Evolutionary conservation across 257 asterid species (phyloP).

Genomic region (Sherardia arvensis): DNA sequence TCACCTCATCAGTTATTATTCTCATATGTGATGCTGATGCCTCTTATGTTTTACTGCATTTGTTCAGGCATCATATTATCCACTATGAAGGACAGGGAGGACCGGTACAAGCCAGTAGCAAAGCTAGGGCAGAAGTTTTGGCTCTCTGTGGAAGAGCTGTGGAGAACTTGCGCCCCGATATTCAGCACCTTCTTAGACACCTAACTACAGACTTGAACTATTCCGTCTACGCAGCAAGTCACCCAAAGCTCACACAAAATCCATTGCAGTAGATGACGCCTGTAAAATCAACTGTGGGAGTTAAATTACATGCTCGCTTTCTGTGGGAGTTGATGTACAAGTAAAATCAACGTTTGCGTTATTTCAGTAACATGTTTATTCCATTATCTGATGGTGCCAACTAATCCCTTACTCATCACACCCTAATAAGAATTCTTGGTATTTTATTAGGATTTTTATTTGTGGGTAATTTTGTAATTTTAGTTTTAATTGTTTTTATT

Average conservation of each 20-base stretch:
- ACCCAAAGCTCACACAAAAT: conserved; percentile 48
- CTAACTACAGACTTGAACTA: conserved; percentile 56
- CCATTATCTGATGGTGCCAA: no score
- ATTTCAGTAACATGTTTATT: no score
- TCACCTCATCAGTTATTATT: not conserved
- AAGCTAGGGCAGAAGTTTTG: conserved; percentile 70
- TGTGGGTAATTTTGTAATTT: no score
- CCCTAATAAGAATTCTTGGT: no score
- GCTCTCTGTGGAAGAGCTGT: conserved; percentile 72
- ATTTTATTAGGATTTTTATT: no score
- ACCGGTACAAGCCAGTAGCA: conserved; percentile 79
- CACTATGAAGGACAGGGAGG: conserved; percentile 97
- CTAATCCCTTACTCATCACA: no score
- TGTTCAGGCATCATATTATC: conserved; percentile 65
- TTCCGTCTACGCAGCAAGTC: conserved; percentile 76
- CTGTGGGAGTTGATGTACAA: no score
- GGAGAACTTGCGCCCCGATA: conserved; percentile 74
- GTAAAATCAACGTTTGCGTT: no score
- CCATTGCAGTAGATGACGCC: conserved; percentile 9
- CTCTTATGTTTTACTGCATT: not conserved
- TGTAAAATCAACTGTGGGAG: not conserved
- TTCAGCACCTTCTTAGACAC: conserved; percentile 80
- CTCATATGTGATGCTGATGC: not conserved
- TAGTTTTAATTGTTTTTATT: no score
- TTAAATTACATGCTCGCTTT: no score